Base-by-base conservation (phyloP, 352 stramenopile species). In the Elongisporangium prolatum region DNA sequence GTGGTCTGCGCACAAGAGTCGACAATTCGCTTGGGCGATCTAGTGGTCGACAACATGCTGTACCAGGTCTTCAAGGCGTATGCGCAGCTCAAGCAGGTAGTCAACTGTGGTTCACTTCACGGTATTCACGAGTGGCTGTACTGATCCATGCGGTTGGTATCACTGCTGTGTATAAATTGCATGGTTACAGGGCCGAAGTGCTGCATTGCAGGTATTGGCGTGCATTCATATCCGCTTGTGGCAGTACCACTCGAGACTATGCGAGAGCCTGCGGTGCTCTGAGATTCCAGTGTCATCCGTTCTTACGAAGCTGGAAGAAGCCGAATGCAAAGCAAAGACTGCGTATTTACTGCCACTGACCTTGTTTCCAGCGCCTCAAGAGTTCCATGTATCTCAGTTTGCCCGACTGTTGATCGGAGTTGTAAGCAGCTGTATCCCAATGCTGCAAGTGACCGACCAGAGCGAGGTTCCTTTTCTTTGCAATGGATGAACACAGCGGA, bases 31-130 rank as follows among this genome's bases (percentile, higher is more conserved):
- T 61, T 93, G 13, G 69, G 71, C 21, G 80, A 89, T 21, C 65
- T 89, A 34, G 80, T 91, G 52, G 21, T 87, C 21, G 83, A 91
- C 50, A 93, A 89, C 60, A 67, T 93, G 68, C 68, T 93, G 13
- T 93, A 93, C 38, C 83, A 93, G 68, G 71, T 91, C 13, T 68
- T 80, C 28, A 93, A 93, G 67, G 89, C 87, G 48, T 84, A 80
- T 52, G 60, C 67, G 0, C 80, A 89, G 22, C 74, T 86, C 9
- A 70, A 75, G 10, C 55, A 69, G 28, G 80, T 83, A 50, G 25
- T 70, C 61, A 16, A 4, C 34, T 8, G 14, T n/a, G n/a, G n/a
- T n/a, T n/a, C n/a, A n/a, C n/a, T n/a, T n/a, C n/a, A n/a, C n/a
- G n/a, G n/a, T n/a, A n/a, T n/a, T n/a, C n/a, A n/a, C n/a, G n/a